Base-by-base conservation (phyloP, 2,329 filamentous ascomycete genomes). In the Tolypocladium tundrense region DNA sequence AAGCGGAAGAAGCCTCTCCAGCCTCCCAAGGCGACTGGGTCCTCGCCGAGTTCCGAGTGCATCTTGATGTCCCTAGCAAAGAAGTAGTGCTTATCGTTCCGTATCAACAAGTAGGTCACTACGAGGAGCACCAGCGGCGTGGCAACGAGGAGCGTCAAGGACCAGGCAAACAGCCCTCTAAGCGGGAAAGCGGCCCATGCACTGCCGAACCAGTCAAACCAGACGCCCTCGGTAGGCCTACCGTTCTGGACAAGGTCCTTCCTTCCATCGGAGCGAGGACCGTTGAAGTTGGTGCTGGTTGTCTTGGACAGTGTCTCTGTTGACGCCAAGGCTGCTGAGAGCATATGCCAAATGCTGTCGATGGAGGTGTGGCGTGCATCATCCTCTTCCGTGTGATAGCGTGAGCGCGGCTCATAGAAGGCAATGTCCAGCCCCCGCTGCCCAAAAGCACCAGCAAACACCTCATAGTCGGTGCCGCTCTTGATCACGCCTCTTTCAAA, bases 321-420 rank as follows among this genome's bases (percentile, higher is more conserved):
- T 0, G 92, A 94, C 8, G 86, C 83, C 31, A 97, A 74, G 7
- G 91, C 85, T 16, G 87, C 87, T 42, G 90, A 95, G 42, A 99
- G 79, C 94, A 99, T 97, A 70, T 97, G 92, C 92, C 92, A 97
- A 24, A 97, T 73, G 61, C 83, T 86, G 53, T 76, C 74, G 59
- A 73, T 72, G n/a, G 85, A 88, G 0, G 91, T 88, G 71, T 97
- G 91, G 43, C 83, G 84, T 3, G 86, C 79, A 68, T 96, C 90
- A 69, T 99, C 94, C 67, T 96, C 85, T 60, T 90, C 82, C 0
- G 93, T 97, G 69, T 99, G 94, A 67, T 99, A 99, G 58, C 90
- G 80, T 24, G 91, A 83, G 56, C 94, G 82, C 1, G 93, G 93
- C 63, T 86, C 84, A 75, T 90, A 93, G 72, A 97, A 99, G 8